A percentile compares a stretch with the other conserved stretches of the same genome.
These are phyloP conservation scores for Ceratobasidium sp. DNA, from an alignment of 1,284 basidiomycete genomes.

Conservation along the genomic window DNA sequence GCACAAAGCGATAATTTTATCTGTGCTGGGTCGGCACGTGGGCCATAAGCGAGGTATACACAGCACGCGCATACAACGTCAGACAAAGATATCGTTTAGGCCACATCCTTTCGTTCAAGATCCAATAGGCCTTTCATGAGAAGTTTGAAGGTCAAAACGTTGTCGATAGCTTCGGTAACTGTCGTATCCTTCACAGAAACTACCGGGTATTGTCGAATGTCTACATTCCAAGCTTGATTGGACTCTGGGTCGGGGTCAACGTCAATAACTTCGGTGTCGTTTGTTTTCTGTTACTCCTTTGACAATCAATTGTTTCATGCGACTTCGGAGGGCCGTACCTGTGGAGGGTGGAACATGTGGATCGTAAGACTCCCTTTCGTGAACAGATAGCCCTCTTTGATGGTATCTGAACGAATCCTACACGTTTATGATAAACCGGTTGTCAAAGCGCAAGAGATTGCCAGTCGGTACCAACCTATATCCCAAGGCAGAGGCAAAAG, in stretches of 20 bases:
- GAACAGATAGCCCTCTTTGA: constrained; percentile 29
- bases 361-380: constrained; percentile 15
- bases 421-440: too few species aligned
- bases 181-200: constrained; percentile 33
- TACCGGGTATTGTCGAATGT: constrained; percentile 28
- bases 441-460: too few species aligned
- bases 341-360: constrained; percentile 19
- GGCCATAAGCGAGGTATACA: neutral
- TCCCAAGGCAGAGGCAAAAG: constrained; percentile 35
- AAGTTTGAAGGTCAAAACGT: constrained; percentile 21
- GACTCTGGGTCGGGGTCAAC: constrained; percentile 20
- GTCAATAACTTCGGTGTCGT: constrained; percentile 22
- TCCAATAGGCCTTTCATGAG: constrained; percentile 32
- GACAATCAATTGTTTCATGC: neutral
- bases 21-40: constrained; percentile 9
- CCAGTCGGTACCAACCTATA: constrained; percentile 16
- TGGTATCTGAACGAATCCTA: neutral
- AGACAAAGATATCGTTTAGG: neutral
- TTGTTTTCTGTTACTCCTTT: constrained; percentile 7
- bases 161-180: constrained; percentile 31
- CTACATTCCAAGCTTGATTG: constrained; percentile 25
- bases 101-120: constrained; percentile 26
- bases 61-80: too few species aligned
- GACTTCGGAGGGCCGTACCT: neutral
- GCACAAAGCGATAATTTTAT: neutral